Conservation (phyloP, 1,284 basidiomycete species). For the Chalciporus sp. region DNA sequence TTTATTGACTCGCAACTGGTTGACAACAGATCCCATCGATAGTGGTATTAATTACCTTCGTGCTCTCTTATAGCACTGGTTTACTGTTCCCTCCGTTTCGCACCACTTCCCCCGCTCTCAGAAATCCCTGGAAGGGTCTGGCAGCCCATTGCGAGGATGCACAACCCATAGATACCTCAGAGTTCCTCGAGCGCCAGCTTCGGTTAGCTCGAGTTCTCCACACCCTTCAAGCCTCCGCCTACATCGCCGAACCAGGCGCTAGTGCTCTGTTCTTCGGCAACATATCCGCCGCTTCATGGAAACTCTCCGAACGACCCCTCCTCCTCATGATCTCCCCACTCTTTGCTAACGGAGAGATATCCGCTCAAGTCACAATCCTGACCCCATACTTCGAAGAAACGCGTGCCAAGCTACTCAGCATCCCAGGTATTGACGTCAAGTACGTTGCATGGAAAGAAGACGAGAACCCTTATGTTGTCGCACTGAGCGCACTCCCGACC, state of each 20-base stretch:
- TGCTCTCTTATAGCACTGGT: slow-evolving; percentile 7
- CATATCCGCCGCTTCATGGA: slow-evolving; percentile 64
- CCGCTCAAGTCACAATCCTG: slow-evolving; percentile 57
- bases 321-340: slow-evolving; percentile 64
- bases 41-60: slow-evolving; percentile 9
- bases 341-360: slow-evolving; percentile 32
- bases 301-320: slow-evolving; percentile 76
- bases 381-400: slow-evolving; percentile 79
- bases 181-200: slow-evolving; percentile 56
- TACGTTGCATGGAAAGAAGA: slow-evolving; percentile 80
- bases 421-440: slow-evolving; percentile 49
- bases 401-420: slow-evolving; percentile 60
- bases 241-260: slow-evolving; percentile 77
- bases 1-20: not conserved
- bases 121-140: slow-evolving; percentile 41
- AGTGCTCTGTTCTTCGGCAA: slow-evolving; percentile 74
- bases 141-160: slow-evolving; percentile 52
- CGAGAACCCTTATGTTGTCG: slow-evolving; percentile 64
- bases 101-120: not conserved
- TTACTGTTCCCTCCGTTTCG: not conserved
- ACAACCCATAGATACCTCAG: slow-evolving; percentile 48
- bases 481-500: slow-evolving; percentile 47
- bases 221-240: slow-evolving; percentile 56
- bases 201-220: slow-evolving; percentile 53
- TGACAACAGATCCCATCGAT: slow-evolving; percentile 6